These are phyloP conservation scores for Globisporangium ultimum DNA, from an alignment of 352 stramenopile genomes.

Conservation along the genomic window DNA sequence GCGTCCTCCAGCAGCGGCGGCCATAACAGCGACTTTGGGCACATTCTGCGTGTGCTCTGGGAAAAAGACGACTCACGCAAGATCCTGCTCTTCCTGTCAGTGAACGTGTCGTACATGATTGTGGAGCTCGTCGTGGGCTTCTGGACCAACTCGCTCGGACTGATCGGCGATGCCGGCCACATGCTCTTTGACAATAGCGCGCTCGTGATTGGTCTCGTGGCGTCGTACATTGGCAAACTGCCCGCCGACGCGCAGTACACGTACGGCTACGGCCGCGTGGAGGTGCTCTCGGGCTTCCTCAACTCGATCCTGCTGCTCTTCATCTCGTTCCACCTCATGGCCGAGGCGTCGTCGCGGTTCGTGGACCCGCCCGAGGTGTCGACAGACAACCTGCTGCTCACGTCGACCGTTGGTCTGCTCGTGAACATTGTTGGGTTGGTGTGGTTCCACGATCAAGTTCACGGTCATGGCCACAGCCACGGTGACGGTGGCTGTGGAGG, in stretches of 20 bases:
- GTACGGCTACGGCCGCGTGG: slow-evolving; percentile 84
- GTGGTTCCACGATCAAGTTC: slow-evolving; percentile 89
- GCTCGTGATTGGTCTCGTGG: slow-evolving; percentile 79
- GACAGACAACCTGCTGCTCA: slow-evolving; percentile 84
- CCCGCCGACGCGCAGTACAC: slow-evolving; percentile 71
- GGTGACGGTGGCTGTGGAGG: slow-evolving; percentile 23
- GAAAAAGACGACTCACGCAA: slow-evolving; percentile 57
- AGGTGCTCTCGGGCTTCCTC: slow-evolving; percentile 85
- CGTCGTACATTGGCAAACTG: slow-evolving; percentile 78
- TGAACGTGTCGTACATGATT: slow-evolving; percentile 87
- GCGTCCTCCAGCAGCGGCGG: neutral
- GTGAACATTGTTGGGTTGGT: slow-evolving; percentile 88
- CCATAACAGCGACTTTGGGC: neutral
- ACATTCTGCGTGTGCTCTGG: slow-evolving; percentile 50
- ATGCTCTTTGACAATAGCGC: slow-evolving; percentile 89
- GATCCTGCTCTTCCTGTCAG: slow-evolving; percentile 78
- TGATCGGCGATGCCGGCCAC: slow-evolving; percentile 85
- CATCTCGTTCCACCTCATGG: slow-evolving; percentile 82
- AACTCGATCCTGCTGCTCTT: slow-evolving; percentile 84
- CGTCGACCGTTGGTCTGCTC: slow-evolving; percentile 71
- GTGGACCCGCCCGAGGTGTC: slow-evolving; percentile 71
- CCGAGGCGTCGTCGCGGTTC: slow-evolving; percentile 70
- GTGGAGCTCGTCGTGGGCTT: slow-evolving; percentile 83
- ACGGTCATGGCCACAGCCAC: slow-evolving; percentile 69
- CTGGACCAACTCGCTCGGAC: slow-evolving; percentile 79